phyloP scores from a whole-genome alignment of 2,329 filamentous ascomycete genomes.

The Clathrospora elynae region DNA sequence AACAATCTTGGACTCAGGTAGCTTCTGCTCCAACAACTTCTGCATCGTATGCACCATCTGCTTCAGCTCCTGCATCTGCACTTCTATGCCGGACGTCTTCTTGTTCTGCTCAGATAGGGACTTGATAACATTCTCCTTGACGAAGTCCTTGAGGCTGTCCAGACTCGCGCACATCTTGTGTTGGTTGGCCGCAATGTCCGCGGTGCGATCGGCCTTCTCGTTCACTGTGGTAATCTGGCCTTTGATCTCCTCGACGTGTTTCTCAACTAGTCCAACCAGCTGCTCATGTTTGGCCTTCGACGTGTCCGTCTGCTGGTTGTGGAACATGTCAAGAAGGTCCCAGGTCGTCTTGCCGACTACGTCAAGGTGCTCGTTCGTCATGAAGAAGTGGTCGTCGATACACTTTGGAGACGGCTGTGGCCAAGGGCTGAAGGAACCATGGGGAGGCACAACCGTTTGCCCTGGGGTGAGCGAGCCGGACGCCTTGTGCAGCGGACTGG shows the following conservation, averaged over 20 bases:
- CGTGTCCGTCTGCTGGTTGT: conserved; percentile 16
- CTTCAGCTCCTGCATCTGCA: conserved; percentile 34
- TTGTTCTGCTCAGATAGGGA: conserved; percentile 32
- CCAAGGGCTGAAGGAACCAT: conserved; percentile 3
- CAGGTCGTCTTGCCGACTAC: conserved; percentile 36
- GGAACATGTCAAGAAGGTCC: conserved; percentile 27
- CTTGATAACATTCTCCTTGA: conserved; percentile 34
- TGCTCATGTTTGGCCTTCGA: conserved; percentile 28
- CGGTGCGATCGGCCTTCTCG: conserved; percentile 27
- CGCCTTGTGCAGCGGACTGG: conserved; percentile 36
- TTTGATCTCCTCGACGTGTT: conserved; percentile 35
- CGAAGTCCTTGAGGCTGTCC: conserved; percentile 31
- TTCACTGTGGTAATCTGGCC: conserved; percentile 29
- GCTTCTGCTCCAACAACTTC: conserved; percentile 28
- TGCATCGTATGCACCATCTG: conserved; percentile 33
- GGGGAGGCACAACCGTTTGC: conserved; percentile 7
- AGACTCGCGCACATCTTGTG: conserved; percentile 30
- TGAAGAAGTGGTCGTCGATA: conserved; percentile 42
- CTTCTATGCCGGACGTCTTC: conserved; percentile 31
- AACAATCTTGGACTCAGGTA: conserved; percentile 11
- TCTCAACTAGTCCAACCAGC: conserved; percentile 23
- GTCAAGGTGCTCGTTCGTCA: conserved; percentile 46
- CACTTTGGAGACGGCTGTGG: conserved; percentile 16
- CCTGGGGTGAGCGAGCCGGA: conserved; percentile 9
- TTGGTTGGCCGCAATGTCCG: conserved; percentile 12